Evolutionary conservation across 2,329 filamentous ascomycete genomes (phyloP).

Genomic region (Blastomyces parvus): DNA sequence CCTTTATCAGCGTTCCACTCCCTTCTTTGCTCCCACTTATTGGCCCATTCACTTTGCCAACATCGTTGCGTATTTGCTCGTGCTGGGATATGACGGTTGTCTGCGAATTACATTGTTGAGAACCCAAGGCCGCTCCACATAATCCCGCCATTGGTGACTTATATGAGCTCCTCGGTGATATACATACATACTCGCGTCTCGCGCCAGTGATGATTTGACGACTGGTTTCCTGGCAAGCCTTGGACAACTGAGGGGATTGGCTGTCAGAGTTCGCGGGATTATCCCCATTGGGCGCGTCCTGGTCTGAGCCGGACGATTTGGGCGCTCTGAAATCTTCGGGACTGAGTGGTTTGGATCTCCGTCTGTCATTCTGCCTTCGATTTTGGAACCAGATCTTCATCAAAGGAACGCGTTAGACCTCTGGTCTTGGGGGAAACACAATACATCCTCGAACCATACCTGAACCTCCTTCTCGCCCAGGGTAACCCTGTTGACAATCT

Average conservation of each 20-base stretch:
- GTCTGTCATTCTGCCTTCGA: conserved; percentile 79
- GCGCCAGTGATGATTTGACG: background rate
- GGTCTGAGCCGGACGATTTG: conserved; percentile 21
- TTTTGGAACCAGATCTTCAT: conserved; percentile 95
- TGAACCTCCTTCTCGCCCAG: conserved; percentile 94
- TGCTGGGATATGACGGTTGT: background rate
- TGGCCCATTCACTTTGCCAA: background rate
- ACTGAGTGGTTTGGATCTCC: conserved; percentile 75
- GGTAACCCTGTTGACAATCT: conserved; percentile 74
- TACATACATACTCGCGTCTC: background rate
- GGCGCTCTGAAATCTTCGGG: conserved; percentile 54
- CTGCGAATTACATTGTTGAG: background rate
- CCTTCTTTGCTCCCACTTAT: background rate
- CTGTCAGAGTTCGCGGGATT: conserved; percentile 8
- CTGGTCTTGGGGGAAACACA: conserved; percentile 15
- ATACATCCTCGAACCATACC: conserved; percentile 46
- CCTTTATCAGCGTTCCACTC: background rate
- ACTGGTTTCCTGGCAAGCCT: background rate
- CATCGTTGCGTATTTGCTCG: background rate
- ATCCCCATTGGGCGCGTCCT: conserved; percentile 22
- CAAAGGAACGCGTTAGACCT: conserved; percentile 20
- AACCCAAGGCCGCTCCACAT: background rate
- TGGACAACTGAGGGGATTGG: background rate
- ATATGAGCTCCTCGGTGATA: conserved; percentile 3
- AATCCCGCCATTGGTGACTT: background rate